phyloP scores from a whole-genome alignment of 2,329 filamentous ascomycete genomes.

The Chaetomium sp. region DNA sequence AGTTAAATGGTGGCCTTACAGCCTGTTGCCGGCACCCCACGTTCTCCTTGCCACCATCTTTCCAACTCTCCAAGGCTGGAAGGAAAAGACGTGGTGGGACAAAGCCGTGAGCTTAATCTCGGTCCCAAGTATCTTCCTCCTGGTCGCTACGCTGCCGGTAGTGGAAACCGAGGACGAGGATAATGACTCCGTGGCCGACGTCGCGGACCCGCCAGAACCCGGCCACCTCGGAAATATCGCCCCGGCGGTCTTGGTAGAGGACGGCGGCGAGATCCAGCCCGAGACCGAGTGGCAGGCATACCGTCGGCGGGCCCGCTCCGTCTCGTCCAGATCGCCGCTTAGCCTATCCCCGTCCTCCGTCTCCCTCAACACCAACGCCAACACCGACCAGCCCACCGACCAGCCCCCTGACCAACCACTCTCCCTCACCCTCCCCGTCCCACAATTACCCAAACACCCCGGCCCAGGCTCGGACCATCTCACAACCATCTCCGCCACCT shows the following conservation, averaged over 20 bases:
- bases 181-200: constrained; percentile 50
- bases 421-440: constrained; percentile 6
- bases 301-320: constrained; percentile 50
- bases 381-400: constrained; percentile 15
- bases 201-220: constrained; percentile 39
- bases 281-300: constrained; percentile 64
- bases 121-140: constrained; percentile 84
- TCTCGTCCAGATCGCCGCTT: constrained; percentile 35
- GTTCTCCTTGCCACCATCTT: constrained; percentile 75
- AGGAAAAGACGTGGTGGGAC: constrained; percentile 80
- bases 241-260: constrained; percentile 43
- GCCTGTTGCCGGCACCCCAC: constrained; percentile 69
- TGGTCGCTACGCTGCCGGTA: constrained; percentile 89
- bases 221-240: constrained; percentile 38
- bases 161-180: constrained; percentile 70
- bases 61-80: constrained; percentile 83
- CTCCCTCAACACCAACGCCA: constrained; percentile 33
- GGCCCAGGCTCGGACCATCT: constrained; percentile 19
- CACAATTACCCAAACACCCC: constrained; percentile 17
- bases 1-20: constrained; percentile 81
- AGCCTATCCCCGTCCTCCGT: constrained; percentile 40
- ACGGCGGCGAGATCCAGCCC: constrained; percentile 39
- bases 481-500: neutral
- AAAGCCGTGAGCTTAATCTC: constrained; percentile 79
- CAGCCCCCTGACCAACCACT: constrained; percentile 1